Percentiles rank a stretch among this genome's conserved stretches.
Evolutionary conservation across 352 stramenopile species (phyloP).

Genomic region (Globisporangium paddicum): DNA sequence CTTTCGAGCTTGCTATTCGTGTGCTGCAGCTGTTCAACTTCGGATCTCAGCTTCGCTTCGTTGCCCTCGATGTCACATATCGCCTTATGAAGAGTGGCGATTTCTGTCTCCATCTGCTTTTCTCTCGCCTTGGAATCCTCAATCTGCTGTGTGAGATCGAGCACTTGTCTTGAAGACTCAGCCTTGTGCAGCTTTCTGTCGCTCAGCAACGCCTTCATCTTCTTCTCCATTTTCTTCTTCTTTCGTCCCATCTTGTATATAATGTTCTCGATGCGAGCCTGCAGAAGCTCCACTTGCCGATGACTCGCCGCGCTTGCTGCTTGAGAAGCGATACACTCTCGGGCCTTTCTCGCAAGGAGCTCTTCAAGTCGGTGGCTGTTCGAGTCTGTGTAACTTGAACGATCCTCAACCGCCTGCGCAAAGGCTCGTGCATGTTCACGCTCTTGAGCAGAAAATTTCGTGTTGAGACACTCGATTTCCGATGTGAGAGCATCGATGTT

Average conservation of each 20-base stretch:
- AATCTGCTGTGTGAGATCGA: conserved; percentile 14
- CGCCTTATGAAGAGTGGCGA: conserved; percentile 15
- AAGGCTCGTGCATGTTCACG: conserved; percentile 12
- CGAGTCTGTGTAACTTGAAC: background rate
- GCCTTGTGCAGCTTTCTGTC: conserved; percentile 22
- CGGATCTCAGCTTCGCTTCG: background rate
- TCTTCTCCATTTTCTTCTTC: conserved; percentile 55
- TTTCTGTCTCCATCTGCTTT: conserved; percentile 10
- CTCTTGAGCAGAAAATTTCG: conserved; percentile 16
- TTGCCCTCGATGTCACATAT: conserved; percentile 16
- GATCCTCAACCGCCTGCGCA: conserved; percentile 8
- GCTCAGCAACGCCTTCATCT: conserved; percentile 29
- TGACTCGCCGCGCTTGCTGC: conserved; percentile 4
- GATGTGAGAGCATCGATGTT: conserved; percentile 28
- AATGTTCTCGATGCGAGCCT: background rate
- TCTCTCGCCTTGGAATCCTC: conserved; percentile 11
- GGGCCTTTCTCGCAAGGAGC: conserved; percentile 11
- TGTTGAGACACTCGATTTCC: conserved; percentile 23
- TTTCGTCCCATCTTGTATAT: conserved; percentile 12
- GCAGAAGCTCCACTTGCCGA: background rate
- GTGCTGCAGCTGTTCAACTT: conserved; percentile 13
- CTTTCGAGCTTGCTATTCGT: conserved; percentile 14
- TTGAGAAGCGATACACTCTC: conserved; percentile 5
- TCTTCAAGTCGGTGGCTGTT: conserved; percentile 27
- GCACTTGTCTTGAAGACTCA: conserved; percentile 4